phyloP scores from a whole-genome alignment of 495 filamentous ascomycete genomes.

The Daldinia bambusicola region DNA sequence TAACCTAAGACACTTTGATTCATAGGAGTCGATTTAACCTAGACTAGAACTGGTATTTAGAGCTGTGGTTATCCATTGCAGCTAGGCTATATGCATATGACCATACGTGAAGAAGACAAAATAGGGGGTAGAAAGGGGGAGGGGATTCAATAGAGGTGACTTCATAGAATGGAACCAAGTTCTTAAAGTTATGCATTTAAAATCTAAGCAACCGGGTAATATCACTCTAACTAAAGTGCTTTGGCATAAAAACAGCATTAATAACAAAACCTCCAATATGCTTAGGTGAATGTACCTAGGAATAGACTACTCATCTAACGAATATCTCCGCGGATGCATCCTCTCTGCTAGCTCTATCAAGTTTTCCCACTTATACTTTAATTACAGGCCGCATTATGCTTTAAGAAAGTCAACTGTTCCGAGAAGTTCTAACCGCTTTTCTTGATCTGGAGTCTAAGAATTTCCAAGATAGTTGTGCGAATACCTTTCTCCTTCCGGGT shows the following conservation, averaged over 20 bases:
- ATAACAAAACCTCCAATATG: background rate
- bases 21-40: background rate
- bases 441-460: slow-evolving; percentile 22
- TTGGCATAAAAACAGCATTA: background rate
- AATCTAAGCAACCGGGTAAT: too few species aligned
- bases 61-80: too few species aligned
- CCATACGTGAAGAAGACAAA: too few species aligned
- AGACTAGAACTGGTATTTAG: background rate
- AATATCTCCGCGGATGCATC: background rate
- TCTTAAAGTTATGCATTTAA: too few species aligned
- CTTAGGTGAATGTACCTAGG: background rate
- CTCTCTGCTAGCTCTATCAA: background rate
- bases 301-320: background rate
- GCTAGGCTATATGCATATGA: too few species aligned
- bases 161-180: too few species aligned
- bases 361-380: background rate
- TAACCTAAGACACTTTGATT: background rate
- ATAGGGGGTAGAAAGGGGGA: too few species aligned
- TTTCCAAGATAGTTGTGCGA: slow-evolving; percentile 15
- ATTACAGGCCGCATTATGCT: background rate
- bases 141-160: too few species aligned
- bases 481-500: slow-evolving; percentile 24
- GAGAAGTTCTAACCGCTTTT: background rate
- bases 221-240: too few species aligned
- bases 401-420: too few species aligned